A percentile compares a stretch with the other conserved stretches of the same genome.
These are phyloP conservation scores for Lentinus tigrinus DNA, from an alignment of 768 basidiomycete species.

Conservation along the genomic window DNA sequence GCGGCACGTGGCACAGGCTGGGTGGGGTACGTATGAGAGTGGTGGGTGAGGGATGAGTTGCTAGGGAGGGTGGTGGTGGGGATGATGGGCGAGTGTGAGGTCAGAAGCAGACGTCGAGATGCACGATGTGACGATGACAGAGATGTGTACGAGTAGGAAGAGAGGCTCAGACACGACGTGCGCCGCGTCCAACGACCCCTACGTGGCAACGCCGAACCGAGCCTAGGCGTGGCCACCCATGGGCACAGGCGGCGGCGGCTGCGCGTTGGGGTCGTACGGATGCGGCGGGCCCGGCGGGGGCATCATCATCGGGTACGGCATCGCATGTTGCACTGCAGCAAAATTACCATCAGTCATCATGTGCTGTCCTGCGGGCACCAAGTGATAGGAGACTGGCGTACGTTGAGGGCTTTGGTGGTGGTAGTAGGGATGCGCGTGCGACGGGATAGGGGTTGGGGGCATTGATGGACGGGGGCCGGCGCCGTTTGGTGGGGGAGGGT, in stretches of 20 bases:
- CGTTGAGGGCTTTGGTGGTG: constrained; percentile 82
- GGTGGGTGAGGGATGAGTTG: not conserved
- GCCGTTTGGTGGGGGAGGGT: constrained; percentile 77
- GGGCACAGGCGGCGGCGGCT: constrained; percentile 62
- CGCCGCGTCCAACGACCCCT: constrained; percentile 46
- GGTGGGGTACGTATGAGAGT: not conserved
- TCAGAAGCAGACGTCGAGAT: not conserved
- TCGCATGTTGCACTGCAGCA: constrained; percentile 74
- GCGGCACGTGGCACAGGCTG: not conserved
- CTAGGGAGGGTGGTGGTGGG: not conserved
- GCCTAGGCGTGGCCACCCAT: constrained; percentile 55
- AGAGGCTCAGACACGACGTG: not conserved
- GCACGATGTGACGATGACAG: not conserved
- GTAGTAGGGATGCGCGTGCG: constrained; percentile 85
- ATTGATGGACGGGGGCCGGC: constrained; percentile 80
- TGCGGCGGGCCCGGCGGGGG: constrained; percentile 73
- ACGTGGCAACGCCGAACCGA: too few relatives aligned
- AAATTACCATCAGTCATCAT: constrained; percentile 18
- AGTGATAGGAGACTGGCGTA: constrained; percentile 37
- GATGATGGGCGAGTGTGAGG: not conserved
- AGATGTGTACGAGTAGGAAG: not conserved
- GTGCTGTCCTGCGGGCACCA: constrained; percentile 15
- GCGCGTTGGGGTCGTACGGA: constrained; percentile 61
- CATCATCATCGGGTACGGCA: constrained; percentile 93
- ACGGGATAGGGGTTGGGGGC: constrained; percentile 88